These are phyloP conservation scores for Blastobotrys elegans DNA, from an alignment of 1,139 yeast species.

Conservation along the genomic window DNA sequence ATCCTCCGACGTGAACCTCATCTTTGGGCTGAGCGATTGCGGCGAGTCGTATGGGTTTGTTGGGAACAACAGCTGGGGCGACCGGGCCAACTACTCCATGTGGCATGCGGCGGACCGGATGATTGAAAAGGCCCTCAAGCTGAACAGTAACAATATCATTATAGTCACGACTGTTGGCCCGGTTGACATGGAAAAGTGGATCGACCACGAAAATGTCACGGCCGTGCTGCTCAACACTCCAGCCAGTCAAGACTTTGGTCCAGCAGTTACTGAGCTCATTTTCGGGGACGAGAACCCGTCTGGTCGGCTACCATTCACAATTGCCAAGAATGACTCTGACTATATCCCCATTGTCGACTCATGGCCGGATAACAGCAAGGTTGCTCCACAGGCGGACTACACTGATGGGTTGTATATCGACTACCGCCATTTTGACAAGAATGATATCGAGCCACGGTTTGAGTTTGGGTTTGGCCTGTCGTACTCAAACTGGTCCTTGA, in stretches of 20 bases:
- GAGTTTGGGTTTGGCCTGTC: constrained; percentile 62
- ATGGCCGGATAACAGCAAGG: constrained; percentile 39
- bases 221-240: constrained; percentile 55
- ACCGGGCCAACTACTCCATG: constrained; percentile 48
- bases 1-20: constrained; percentile 49
- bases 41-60: constrained; percentile 6
- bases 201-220: constrained; percentile 53
- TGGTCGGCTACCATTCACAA: constrained; percentile 59
- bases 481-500: constrained; percentile 35
- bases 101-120: constrained; percentile 60
- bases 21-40: constrained; percentile 39
- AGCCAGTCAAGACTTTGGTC: constrained; percentile 51
- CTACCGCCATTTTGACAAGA: constrained; percentile 51
- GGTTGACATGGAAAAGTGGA: constrained; percentile 56
- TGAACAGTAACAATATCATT: constrained; percentile 51
- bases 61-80: constrained; percentile 38
- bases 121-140: constrained; percentile 45
- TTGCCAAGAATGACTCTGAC: constrained; percentile 51
- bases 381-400: constrained; percentile 1
- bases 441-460: constrained; percentile 51
- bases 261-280: constrained; percentile 45
- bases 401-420: constrained; percentile 36
- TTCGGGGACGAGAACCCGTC: constrained; percentile 60
- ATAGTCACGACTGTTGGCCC: constrained; percentile 59
- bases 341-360: constrained; percentile 45